A percentile compares a stretch with the other conserved stretches of the same genome.
Conservation (phyloP, 345 rosid genomes). For the Trapa incisa region DNA sequence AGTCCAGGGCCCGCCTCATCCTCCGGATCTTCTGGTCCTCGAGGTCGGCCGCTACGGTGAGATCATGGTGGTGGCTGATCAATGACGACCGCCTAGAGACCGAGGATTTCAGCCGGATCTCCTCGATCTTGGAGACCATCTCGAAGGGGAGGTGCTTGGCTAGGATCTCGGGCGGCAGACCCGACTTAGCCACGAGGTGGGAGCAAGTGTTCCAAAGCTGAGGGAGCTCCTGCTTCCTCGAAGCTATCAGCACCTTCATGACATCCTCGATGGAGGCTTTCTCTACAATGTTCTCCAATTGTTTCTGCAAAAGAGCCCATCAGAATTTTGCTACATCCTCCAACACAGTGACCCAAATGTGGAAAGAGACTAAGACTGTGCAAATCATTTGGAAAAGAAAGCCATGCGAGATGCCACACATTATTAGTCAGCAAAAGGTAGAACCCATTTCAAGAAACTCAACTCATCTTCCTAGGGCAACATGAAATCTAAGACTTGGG, state of each 20-base stretch:
- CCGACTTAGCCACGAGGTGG: conserved; percentile 88
- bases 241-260: conserved; percentile 91
- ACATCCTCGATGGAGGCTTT: conserved; percentile 97
- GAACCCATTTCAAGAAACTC: conserved; percentile 11
- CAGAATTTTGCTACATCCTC: conserved; percentile 6
- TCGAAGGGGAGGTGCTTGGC: conserved; percentile 40
- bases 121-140: conserved; percentile 42
- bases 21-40: conserved; percentile 90
- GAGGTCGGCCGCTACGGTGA: conserved; percentile 44
- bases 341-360: conserved; percentile 27
- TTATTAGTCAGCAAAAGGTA: not conserved
- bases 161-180: conserved; percentile 33
- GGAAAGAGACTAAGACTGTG: conserved; percentile 34
- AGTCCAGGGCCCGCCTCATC: conserved; percentile 88
- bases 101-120: conserved; percentile 31
- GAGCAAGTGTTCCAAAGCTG: conserved; percentile 96
- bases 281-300: conserved; percentile 85
- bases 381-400: conserved; percentile 14
- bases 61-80: conserved; percentile 20
- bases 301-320: conserved; percentile 40
- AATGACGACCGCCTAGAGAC: conserved; percentile 19
- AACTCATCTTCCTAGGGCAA: not conserved
- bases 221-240: conserved; percentile 94
- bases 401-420: conserved; percentile 11
- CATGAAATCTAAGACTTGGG: conserved; percentile 3